These are phyloP conservation scores for Phytopythium aichiense DNA, from an alignment of 352 stramenopile genomes.

Conservation along the genomic window DNA sequence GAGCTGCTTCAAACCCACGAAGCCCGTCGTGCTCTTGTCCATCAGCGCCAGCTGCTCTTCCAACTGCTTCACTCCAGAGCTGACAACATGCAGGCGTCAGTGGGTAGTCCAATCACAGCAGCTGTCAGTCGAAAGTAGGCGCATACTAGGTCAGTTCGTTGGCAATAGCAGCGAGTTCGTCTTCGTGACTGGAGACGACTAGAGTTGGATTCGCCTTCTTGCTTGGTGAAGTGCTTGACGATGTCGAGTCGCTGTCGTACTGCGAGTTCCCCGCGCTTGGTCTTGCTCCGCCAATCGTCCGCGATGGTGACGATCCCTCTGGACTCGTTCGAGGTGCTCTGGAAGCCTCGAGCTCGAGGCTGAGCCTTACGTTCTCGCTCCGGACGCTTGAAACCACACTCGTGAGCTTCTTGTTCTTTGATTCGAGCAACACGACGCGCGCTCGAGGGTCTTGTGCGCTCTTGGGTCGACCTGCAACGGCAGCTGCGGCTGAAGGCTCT, in stretches of 20 bases:
- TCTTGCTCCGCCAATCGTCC: neutral
- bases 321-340: neutral
- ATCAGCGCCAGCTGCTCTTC: slow-evolving; percentile 28
- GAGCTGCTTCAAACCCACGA: slow-evolving; percentile 51
- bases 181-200: slow-evolving; percentile 37
- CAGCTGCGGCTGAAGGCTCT: neutral
- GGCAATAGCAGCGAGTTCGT: slow-evolving; percentile 42
- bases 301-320: neutral
- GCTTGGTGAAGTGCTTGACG: neutral
- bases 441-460: slow-evolving; percentile 9
- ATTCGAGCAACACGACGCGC: slow-evolving; percentile 21
- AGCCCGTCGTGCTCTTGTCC: slow-evolving; percentile 25
- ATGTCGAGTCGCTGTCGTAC: neutral
- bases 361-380: slow-evolving; percentile 39
- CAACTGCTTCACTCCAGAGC: slow-evolving; percentile 37
- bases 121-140: neutral
- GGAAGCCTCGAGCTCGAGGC: slow-evolving; percentile 21
- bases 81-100: neutral
- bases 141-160: slow-evolving; percentile 47
- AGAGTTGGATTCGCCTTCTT: neutral
- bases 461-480: slow-evolving; percentile 5
- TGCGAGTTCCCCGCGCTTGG: neutral
- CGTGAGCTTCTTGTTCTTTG: slow-evolving; percentile 44
- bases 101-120: neutral
- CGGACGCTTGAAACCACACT: slow-evolving; percentile 37